A percentile compares a stretch with the other conserved stretches of the same genome.
These are phyloP conservation scores for barrel medic (Medicago truncatula) DNA, from an alignment of 306 rosid genomes.

Conservation along the genomic window MtrunA17r5.0-ANR NC_053042.1:18608501-18609000, in stretches of 20 bases:
- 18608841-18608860: conserved; percentile 5
- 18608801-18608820: background rate
- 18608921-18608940: background rate
- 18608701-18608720: background rate
- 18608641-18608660: conserved; percentile 1
- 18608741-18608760: background rate
- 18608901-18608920: background rate
- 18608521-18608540: background rate
- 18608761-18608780: background rate
- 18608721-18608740: background rate
- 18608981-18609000: background rate
- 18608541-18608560: background rate
- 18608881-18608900: background rate
- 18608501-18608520: background rate
- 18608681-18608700: background rate
- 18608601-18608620: background rate
- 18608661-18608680: background rate
- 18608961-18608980: background rate
- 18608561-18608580: conserved; percentile 5
- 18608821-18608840: background rate
- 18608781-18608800: background rate
- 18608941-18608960: background rate
- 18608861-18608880: background rate
- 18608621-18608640: background rate
- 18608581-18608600: background rate